A percentile compares a stretch with the other conserved stretches of the same genome.
Conservation (phyloP, 1,284 basidiomycete genomes). For the Tylopilus sp. region DNA sequence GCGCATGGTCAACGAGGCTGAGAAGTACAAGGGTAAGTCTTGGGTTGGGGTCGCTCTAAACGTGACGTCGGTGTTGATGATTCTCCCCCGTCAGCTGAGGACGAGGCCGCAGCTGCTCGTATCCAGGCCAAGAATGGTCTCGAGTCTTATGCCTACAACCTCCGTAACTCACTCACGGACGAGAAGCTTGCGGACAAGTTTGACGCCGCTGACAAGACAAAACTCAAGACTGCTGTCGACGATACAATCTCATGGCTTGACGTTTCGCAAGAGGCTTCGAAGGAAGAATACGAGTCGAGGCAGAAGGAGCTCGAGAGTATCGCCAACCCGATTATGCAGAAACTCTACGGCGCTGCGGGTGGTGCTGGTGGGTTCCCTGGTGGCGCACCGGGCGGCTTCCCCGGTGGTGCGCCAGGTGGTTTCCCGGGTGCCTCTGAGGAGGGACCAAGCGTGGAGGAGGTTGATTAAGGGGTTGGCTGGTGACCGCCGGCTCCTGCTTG, state of each 20-base stretch:
- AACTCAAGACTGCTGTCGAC: slow-evolving; percentile 80
- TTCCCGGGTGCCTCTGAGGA: slow-evolving; percentile 62
- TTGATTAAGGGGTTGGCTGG: slow-evolving; percentile 50
- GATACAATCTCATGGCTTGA: slow-evolving; percentile 91
- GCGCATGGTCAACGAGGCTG: slow-evolving; percentile 91
- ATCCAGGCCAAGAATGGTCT: slow-evolving; percentile 85
- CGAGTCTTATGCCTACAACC: slow-evolving; percentile 95
- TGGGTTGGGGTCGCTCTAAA: neutral
- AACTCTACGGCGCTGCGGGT: slow-evolving; percentile 78
- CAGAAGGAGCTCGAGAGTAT: slow-evolving; percentile 94
- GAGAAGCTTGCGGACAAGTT: slow-evolving; percentile 88
- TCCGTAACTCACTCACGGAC: slow-evolving; percentile 85
- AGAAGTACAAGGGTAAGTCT: slow-evolving; percentile 78
- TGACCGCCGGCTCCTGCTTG: slow-evolving; percentile 10
- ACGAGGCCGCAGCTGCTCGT: slow-evolving; percentile 76
- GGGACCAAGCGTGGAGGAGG: slow-evolving; percentile 85
- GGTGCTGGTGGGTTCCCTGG: slow-evolving; percentile 48
- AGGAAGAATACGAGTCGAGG: slow-evolving; percentile 93
- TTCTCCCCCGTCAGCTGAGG: slow-evolving; percentile 52
- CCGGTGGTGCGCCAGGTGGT: slow-evolving; percentile 49
- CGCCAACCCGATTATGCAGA: slow-evolving; percentile 94
- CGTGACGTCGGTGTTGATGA: slow-evolving; percentile 19
- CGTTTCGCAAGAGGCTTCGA: slow-evolving; percentile 81
- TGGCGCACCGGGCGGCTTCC: slow-evolving; percentile 47
- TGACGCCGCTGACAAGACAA: slow-evolving; percentile 81